A percentile compares a stretch with the other conserved stretches of the same genome.
phyloP scores from a whole-genome alignment of 2,329 filamentous ascomycete species.

The Colletotrichum eleusines region DNA sequence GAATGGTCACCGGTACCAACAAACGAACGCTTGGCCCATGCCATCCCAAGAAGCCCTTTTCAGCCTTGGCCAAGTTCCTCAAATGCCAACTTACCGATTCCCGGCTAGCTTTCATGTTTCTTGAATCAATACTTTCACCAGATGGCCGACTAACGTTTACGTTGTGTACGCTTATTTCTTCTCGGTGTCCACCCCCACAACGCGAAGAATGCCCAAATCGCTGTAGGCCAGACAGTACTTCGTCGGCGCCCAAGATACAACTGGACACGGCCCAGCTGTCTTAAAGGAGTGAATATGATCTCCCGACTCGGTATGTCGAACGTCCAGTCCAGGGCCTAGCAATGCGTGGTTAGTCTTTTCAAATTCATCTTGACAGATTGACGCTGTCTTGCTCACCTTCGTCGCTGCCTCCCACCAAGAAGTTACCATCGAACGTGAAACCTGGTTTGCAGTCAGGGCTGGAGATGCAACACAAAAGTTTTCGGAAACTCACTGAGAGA shows the following conservation, averaged over 20 bases:
- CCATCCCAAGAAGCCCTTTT: neutral
- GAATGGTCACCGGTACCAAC: neutral
- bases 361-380: neutral
- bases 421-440: slow-evolving; percentile 84
- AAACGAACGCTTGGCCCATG: neutral
- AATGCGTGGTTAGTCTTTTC: slow-evolving; percentile 6
- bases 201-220: slow-evolving; percentile 76
- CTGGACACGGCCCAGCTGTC: slow-evolving; percentile 71
- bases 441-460: slow-evolving; percentile 55
- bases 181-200: slow-evolving; percentile 70
- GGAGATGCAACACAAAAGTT: neutral
- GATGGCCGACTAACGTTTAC: neutral
- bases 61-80: neutral
- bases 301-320: slow-evolving; percentile 80
- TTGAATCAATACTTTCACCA: neutral
- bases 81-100: no score
- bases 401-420: slow-evolving; percentile 79
- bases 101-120: no score
- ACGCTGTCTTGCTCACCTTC: slow-evolving; percentile 63
- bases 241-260: slow-evolving; percentile 82
- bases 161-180: slow-evolving; percentile 50
- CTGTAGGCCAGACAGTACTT: slow-evolving; percentile 81
- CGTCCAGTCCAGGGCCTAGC: slow-evolving; percentile 71
- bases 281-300: slow-evolving; percentile 80
- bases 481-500: slow-evolving; percentile 68